Conservation (phyloP, 495 filamentous ascomycete genomes). For the Physcia stellaris region DNA sequence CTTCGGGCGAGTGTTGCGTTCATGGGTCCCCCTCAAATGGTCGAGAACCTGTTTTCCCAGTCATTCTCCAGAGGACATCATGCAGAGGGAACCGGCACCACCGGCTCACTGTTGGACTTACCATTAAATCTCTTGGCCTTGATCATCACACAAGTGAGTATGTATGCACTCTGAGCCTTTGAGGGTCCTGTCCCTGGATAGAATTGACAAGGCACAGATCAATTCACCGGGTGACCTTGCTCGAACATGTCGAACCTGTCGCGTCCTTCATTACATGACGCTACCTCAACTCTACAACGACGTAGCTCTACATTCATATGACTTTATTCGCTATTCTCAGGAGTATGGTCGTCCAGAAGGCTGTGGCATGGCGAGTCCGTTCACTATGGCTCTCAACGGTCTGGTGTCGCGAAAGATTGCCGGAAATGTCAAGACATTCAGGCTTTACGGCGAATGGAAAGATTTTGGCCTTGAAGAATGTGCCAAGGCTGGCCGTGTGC, state of each 20-base stretch:
- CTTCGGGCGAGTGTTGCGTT: too few species aligned
- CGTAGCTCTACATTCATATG: conserved; percentile 44
- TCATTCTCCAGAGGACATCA: too few species aligned
- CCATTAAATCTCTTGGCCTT: conserved; percentile 44
- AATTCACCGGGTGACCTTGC: conserved; percentile 44
- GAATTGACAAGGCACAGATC: conserved; percentile 22
- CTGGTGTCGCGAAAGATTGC: conserved; percentile 41
- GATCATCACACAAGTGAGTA: conserved; percentile 38
- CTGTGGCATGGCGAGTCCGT: conserved; percentile 46
- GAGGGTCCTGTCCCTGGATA: background rate
- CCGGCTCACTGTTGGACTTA: conserved; percentile 25
- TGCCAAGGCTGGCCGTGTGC: conserved; percentile 40
- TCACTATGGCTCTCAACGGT: conserved; percentile 48
- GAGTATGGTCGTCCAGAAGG: conserved; percentile 44
- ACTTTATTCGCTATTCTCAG: conserved; percentile 38
- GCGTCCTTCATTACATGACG: conserved; percentile 52
- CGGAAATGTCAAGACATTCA: conserved; percentile 36
- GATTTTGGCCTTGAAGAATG: conserved; percentile 44
- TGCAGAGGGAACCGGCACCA: too few species aligned
- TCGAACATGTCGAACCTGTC: conserved; percentile 43
- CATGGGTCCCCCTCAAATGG: too few species aligned
- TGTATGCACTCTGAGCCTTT: background rate
- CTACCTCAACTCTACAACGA: conserved; percentile 45
- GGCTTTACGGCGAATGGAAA: conserved; percentile 42
- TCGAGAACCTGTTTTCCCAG: too few species aligned